Percentiles rank a stretch among this genome's conserved stretches.
Conservation (phyloP, 768 basidiomycete genomes). For the Cyathus striatus region DNA sequence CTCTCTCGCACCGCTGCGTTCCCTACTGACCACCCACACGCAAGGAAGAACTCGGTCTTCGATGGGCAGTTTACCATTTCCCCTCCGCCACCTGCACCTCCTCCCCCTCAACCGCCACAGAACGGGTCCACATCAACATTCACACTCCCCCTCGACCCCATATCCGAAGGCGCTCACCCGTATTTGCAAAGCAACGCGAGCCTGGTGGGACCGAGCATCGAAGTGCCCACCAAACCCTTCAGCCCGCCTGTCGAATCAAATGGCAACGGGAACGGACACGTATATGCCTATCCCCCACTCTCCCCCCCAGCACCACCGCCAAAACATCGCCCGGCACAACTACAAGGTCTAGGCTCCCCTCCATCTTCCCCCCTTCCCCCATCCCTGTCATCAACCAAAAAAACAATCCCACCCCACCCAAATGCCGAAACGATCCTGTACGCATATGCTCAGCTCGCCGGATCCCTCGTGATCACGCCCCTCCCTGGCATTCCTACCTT, state of each 20-base stretch:
- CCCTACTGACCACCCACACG: conserved; percentile 66
- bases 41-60: conserved; percentile 65
- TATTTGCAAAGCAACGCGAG: conserved; percentile 30
- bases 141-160: conserved; percentile 43
- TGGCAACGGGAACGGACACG: conserved; percentile 12
- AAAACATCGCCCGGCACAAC: conserved; percentile 29
- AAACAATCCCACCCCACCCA: no score
- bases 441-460: conserved; percentile 78
- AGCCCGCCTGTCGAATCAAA: not conserved
- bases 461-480: conserved; percentile 58
- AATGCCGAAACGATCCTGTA: conserved; percentile 74
- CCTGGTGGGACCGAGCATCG: conserved; percentile 30
- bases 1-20: conserved; percentile 49
- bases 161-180: conserved; percentile 29
- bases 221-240: conserved; percentile 7
- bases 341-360: conserved; percentile 42
- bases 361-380: conserved; percentile 27
- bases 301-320: conserved; percentile 19
- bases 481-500: conserved; percentile 29
- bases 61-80: conserved; percentile 42
- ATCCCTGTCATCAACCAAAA: conserved; percentile 39
- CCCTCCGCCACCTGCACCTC: conserved; percentile 21
- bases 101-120: conserved; percentile 22
- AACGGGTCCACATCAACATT: conserved; percentile 43
- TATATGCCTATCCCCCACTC: conserved; percentile 33